A percentile compares a stretch with the other conserved stretches of the same genome.
These are phyloP conservation scores for Neckera pumila DNA, from an alignment of 225 moss, liverwort and hornwort genomes.

Conservation along the genomic window DNA sequence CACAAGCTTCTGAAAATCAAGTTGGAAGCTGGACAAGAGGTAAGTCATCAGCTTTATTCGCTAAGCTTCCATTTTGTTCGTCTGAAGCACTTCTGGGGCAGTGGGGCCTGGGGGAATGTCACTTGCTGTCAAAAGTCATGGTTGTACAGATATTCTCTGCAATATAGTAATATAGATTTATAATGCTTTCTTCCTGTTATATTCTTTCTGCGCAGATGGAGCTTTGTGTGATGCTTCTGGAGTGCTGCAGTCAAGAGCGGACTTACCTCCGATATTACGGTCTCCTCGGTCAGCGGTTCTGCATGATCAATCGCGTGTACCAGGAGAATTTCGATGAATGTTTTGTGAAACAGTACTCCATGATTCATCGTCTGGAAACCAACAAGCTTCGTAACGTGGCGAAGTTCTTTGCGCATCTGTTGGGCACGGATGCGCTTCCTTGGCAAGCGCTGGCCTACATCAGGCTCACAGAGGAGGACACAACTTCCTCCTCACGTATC, in stretches of 20 bases:
- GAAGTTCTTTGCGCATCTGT: constrained; percentile 79
- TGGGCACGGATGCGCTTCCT: constrained; percentile 82
- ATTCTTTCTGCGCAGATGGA: constrained; percentile 50
- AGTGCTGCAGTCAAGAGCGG: constrained; percentile 88
- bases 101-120: neutral
- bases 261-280: constrained; percentile 84
- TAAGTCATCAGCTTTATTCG: neutral
- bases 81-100: neutral
- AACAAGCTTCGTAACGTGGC: constrained; percentile 92
- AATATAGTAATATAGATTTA: neutral
- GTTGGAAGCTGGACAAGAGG: constrained; percentile 89
- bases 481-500: constrained; percentile 83
- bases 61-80: neutral
- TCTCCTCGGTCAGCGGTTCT: constrained; percentile 73
- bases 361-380: constrained; percentile 83
- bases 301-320: constrained; percentile 79
- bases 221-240: constrained; percentile 84
- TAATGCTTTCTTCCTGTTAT: neutral
- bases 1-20: constrained; percentile 90
- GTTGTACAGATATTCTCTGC: neutral
- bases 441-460: constrained; percentile 87
- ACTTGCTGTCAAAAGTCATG: neutral
- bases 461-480: constrained; percentile 83
- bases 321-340: constrained; percentile 85
- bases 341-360: constrained; percentile 85